These are phyloP conservation scores for Westerdykella ornata DNA, from an alignment of 2,329 filamentous ascomycete species.

Conservation along the genomic window DNA sequence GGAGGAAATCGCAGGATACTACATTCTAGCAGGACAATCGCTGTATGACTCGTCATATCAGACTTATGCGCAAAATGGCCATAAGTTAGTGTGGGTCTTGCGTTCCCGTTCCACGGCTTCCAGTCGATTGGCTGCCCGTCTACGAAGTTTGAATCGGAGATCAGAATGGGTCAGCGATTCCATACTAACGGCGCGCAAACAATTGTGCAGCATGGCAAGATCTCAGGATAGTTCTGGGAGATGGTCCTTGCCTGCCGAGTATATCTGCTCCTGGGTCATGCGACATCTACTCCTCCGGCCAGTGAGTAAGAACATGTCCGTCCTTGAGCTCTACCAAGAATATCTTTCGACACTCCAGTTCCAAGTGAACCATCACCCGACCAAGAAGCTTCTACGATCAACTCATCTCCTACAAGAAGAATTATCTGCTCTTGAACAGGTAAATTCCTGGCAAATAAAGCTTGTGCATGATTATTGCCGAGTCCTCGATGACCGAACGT, in stretches of 20 bases:
- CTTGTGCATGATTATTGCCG: constrained; percentile 20
- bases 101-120: too few species aligned
- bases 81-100: too few species aligned
- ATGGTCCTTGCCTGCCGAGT: constrained; percentile 24
- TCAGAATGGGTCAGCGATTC: background rate
- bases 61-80: too few species aligned
- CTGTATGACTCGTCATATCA: constrained; percentile 9
- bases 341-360: constrained; percentile 31
- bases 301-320: constrained; percentile 19
- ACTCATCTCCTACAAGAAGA: constrained; percentile 33
- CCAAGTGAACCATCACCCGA: constrained; percentile 29
- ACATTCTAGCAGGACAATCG: constrained; percentile 23
- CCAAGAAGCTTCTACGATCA: constrained; percentile 28
- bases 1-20: constrained; percentile 18
- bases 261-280: constrained; percentile 27
- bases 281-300: constrained; percentile 26
- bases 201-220: constrained; percentile 25
- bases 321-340: constrained; percentile 27
- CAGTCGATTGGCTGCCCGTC: too few species aligned
- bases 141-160: too few species aligned
- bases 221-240: constrained; percentile 10
- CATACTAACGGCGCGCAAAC: constrained; percentile 12
- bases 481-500: constrained; percentile 23
- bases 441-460: constrained; percentile 25
- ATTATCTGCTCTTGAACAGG: constrained; percentile 14